Evolutionary conservation across 306 rosid species (phyloP).

Genomic region (Pyrus communis): DNA sequence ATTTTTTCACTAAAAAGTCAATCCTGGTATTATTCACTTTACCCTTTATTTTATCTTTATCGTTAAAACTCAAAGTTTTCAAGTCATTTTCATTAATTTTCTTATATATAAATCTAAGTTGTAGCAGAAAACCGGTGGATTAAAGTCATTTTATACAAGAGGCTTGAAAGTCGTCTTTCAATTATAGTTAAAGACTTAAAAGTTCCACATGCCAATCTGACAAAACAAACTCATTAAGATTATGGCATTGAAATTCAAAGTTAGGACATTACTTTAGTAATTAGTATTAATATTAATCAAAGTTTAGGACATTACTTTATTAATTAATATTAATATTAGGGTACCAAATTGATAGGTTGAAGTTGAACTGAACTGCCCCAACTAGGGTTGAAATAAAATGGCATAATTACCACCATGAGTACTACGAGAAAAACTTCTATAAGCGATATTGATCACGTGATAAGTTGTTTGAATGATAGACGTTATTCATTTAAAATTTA

Average conservation of each 20-base stretch:
- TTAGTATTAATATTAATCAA: too few relatives aligned
- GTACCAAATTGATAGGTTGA: not conserved
- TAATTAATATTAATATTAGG: too few relatives aligned
- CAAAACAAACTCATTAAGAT: conserved; percentile 12
- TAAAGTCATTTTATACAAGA: not conserved
- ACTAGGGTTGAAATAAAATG: not conserved
- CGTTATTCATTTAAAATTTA: too few relatives aligned
- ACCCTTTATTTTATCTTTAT: too few relatives aligned
- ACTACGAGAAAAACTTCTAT: too few relatives aligned
- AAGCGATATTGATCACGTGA: too few relatives aligned
- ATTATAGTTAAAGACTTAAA: conserved; percentile 13
- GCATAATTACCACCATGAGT: not conserved
- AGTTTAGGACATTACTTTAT: too few relatives aligned
- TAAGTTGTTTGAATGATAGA: too few relatives aligned
- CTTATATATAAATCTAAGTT: not conserved
- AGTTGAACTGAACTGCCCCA: not conserved
- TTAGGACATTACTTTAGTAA: not conserved
- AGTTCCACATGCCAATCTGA: conserved; percentile 22
- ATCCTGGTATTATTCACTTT: too few relatives aligned
- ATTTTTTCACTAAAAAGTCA: too few relatives aligned
- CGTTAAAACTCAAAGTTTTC: too few relatives aligned
- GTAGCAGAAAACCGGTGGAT: not conserved
- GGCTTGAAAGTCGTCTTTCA: not conserved
- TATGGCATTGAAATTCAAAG: conserved; percentile 4
- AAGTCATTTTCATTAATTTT: too few relatives aligned